Evolutionary conservation across 441 rosid species (phyloP).

Genomic region (Mallotus repandus): DNA sequence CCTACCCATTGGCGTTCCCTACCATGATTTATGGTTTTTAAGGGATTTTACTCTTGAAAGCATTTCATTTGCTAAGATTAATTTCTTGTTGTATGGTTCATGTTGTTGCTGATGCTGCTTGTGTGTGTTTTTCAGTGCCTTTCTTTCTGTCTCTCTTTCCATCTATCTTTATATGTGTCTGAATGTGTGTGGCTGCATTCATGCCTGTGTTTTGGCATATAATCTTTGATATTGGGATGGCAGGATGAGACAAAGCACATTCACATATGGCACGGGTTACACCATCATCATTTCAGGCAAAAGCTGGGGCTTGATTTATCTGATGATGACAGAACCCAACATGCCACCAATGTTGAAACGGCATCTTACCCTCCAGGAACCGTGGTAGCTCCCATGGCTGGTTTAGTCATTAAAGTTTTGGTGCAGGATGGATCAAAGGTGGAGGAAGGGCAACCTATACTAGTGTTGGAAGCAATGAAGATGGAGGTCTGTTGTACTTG

Average conservation of each 20-base stretch:
- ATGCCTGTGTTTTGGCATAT: slow-evolving; percentile 23
- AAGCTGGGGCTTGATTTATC: slow-evolving; percentile 55
- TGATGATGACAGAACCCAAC: slow-evolving; percentile 56
- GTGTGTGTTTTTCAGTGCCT: background rate
- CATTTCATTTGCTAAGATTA: background rate
- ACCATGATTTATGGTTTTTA: background rate
- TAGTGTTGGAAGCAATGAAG: slow-evolving; percentile 96
- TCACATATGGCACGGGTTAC: slow-evolving; percentile 69
- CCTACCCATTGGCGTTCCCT: background rate
- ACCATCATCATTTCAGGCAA: slow-evolving; percentile 65
- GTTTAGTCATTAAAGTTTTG: slow-evolving; percentile 88
- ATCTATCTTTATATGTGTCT: background rate
- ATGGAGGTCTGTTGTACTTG: slow-evolving; percentile 74
- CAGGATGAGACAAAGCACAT: slow-evolving; percentile 69
- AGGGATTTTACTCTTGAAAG: slow-evolving; percentile 6
- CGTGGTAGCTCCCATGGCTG: slow-evolving; percentile 93
- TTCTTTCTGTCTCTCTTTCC: background rate
- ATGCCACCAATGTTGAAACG: slow-evolving; percentile 49
- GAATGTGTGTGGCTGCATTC: background rate
- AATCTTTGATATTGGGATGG: slow-evolving; percentile 25
- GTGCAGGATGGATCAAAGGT: slow-evolving; percentile 63
- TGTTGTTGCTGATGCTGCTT: background rate
- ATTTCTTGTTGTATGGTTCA: background rate
- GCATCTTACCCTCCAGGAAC: slow-evolving; percentile 63
- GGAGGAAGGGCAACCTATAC: slow-evolving; percentile 73